These are phyloP conservation scores for Adansonia digitata DNA, from an alignment of 345 rosid species.

Conservation along the genomic window DNA sequence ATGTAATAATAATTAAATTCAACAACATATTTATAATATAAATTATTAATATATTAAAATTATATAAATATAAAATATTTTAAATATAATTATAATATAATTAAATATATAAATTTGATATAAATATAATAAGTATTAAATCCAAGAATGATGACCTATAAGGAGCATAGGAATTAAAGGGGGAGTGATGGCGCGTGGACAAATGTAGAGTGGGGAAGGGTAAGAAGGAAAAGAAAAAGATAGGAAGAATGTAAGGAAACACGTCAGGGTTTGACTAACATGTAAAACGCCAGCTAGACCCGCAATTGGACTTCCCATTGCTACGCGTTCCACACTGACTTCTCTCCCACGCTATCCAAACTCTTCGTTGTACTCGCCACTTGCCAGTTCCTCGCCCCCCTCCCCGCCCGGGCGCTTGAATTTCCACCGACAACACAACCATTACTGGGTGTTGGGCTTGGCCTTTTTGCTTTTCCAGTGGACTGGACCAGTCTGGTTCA, in stretches of 20 bases:
- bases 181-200: not conserved
- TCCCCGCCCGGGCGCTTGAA: not conserved
- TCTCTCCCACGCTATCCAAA: not conserved
- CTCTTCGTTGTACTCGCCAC: not conserved
- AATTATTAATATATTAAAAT: too few relatives aligned
- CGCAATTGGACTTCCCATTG: not conserved
- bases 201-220: not conserved
- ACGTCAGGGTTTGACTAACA: constrained; percentile 2
- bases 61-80: too few relatives aligned
- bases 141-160: too few relatives aligned
- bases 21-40: too few relatives aligned
- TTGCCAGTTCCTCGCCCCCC: too few relatives aligned
- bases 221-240: not conserved
- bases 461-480: not conserved
- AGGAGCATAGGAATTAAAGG: not conserved
- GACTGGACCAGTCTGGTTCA: too few relatives aligned
- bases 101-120: too few relatives aligned
- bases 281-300: too few relatives aligned
- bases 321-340: not conserved
- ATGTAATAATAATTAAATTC: too few relatives aligned
- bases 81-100: too few relatives aligned
- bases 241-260: not conserved
- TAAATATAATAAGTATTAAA: too few relatives aligned
- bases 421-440: not conserved
- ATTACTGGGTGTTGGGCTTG: not conserved